Evolutionary conservation across 768 basidiomycete species (phyloP).

Genomic region (Tephrocybe sp.): DNA sequence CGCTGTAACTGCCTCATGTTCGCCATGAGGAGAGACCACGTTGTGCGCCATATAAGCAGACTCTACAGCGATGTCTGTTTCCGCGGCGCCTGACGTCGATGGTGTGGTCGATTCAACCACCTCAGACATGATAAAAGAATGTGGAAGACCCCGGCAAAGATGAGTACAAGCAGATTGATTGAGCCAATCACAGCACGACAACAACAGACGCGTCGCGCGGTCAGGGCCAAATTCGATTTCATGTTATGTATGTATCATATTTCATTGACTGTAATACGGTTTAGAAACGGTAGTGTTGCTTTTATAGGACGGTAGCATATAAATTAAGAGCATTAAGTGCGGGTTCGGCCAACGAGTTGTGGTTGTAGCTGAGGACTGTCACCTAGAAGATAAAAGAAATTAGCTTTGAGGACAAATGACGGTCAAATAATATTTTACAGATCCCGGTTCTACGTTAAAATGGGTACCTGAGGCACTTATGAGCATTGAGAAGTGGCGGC

Average conservation of each 20-base stretch:
- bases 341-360: slow-evolving; percentile 76
- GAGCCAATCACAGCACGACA: slow-evolving; percentile 27
- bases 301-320: slow-evolving; percentile 40
- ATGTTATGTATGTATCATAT: not conserved
- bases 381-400: slow-evolving; percentile 44
- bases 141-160: slow-evolving; percentile 3
- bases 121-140: slow-evolving; percentile 27
- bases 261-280: no score
- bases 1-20: slow-evolving; percentile 26
- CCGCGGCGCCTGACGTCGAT: slow-evolving; percentile 17
- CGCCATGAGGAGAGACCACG: slow-evolving; percentile 26
- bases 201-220: slow-evolving; percentile 35
- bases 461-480: slow-evolving; percentile 51
- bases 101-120: slow-evolving; percentile 19
- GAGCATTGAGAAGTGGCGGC: slow-evolving; percentile 12
- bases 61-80: slow-evolving; percentile 11
- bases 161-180: slow-evolving; percentile 7
- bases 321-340: slow-evolving; percentile 74
- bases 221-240: not conserved
- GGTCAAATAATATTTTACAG: slow-evolving; percentile 43
- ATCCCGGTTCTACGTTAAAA: slow-evolving; percentile 85
- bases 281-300: not conserved
- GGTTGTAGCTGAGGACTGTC: slow-evolving; percentile 82
- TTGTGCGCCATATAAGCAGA: slow-evolving; percentile 16
- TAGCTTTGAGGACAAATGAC: not conserved